A percentile compares a stretch with the other conserved stretches of the same genome.
These are phyloP conservation scores for Agrocybe pediades DNA, from an alignment of 768 basidiomycete species.

Conservation along the genomic window DNA sequence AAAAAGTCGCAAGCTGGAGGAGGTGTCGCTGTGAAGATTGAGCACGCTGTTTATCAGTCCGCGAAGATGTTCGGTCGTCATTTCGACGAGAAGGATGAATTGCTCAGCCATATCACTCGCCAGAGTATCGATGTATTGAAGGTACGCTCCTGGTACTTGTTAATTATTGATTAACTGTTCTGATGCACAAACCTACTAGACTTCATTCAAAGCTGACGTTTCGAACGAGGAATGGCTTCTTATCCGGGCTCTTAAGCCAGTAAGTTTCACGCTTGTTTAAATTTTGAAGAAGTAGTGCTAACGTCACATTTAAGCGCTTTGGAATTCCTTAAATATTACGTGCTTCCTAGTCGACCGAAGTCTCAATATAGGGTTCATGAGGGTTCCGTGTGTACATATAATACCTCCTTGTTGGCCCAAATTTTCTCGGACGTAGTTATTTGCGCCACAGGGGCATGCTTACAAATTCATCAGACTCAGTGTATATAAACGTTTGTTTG, in stretches of 20 bases:
- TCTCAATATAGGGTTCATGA: neutral
- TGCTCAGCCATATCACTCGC: constrained; percentile 87
- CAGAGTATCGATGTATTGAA: constrained; percentile 96
- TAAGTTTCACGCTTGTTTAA: constrained; percentile 34
- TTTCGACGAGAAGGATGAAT: constrained; percentile 94
- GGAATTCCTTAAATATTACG: constrained; percentile 27
- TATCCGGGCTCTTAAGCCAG: constrained; percentile 85
- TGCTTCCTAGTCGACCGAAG: neutral
- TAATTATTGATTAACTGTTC: neutral
- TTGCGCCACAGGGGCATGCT: neutral
- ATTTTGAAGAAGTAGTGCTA: neutral
- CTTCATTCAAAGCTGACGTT: constrained; percentile 86
- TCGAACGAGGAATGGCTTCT: constrained; percentile 91
- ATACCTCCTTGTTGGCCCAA: neutral
- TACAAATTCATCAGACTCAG: neutral
- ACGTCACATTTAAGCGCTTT: constrained; percentile 26
- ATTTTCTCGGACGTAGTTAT: neutral
- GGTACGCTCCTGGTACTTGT: constrained; percentile 39
- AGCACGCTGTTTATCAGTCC: constrained; percentile 94
- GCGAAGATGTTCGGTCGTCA: constrained; percentile 96
- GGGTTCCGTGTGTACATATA: neutral
- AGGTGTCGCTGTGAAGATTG: constrained; percentile 98
- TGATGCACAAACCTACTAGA: constrained; percentile 39
- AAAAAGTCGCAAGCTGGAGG: constrained; percentile 95
- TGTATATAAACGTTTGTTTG: neutral